Evolutionary conservation across 164 flowering plant genomes (phyloP).

Genomic region (Vitis labrusca): DNA sequence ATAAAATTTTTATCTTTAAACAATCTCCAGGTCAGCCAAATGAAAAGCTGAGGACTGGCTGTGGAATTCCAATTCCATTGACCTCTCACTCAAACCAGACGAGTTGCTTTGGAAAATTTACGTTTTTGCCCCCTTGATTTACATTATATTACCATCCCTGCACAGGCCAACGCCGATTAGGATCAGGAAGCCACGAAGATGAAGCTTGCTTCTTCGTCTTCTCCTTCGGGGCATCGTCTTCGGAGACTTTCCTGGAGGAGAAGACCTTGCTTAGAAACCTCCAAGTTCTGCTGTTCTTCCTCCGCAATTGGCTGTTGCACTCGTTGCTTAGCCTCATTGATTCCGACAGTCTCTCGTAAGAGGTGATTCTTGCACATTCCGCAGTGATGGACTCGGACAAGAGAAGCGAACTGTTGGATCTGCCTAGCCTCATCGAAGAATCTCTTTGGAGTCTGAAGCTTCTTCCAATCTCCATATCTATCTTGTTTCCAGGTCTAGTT

Average conservation of each 20-base stretch:
- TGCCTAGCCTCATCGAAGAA: not conserved
- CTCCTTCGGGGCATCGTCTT: not conserved
- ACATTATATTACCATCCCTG: slow-evolving; percentile 35
- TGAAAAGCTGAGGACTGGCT: too few species aligned
- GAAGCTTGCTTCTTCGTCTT: slow-evolving; percentile 15
- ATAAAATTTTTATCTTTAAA: too few species aligned
- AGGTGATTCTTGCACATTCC: slow-evolving; percentile 14
- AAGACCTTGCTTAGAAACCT: slow-evolving; percentile 6
- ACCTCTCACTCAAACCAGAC: too few species aligned
- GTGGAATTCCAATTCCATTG: too few species aligned
- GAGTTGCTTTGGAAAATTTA: too few species aligned
- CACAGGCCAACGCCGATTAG: slow-evolving; percentile 33
- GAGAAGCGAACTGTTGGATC: slow-evolving; percentile 11
- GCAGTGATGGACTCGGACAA: slow-evolving; percentile 18
- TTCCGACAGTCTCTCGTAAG: slow-evolving; percentile 28
- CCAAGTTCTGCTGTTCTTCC: not conserved
- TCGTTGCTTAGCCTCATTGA: slow-evolving; percentile 14
- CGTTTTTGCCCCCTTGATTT: too few species aligned
- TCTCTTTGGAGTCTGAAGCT: slow-evolving; percentile 17
- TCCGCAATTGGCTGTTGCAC: not conserved
- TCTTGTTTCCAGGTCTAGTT: not conserved
- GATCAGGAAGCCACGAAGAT: slow-evolving; percentile 38
- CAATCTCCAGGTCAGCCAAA: too few species aligned
- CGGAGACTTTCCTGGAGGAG: not conserved
- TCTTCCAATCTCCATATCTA: slow-evolving; percentile 5